phyloP scores from a whole-genome alignment of 2,329 filamentous ascomycete species.

The Trichoderma citrinoviride region DNA sequence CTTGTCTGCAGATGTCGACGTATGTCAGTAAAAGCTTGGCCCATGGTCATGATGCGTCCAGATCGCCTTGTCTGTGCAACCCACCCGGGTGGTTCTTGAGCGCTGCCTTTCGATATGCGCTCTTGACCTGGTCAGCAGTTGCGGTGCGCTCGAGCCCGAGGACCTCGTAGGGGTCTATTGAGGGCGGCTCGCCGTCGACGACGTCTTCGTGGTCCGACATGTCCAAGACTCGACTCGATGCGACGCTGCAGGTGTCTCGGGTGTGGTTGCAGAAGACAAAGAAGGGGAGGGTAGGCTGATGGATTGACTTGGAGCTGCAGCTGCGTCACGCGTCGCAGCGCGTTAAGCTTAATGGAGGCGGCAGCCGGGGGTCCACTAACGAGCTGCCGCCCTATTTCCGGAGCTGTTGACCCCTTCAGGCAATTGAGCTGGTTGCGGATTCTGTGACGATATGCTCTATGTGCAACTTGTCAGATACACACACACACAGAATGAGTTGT shows the following conservation, averaged over 20 bases:
- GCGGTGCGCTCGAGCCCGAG: slow-evolving; percentile 70
- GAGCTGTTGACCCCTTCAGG: not conserved
- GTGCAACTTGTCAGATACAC: not conserved
- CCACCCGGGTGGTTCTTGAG: slow-evolving; percentile 82
- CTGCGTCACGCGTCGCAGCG: slow-evolving; percentile 25
- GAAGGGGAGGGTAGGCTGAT: slow-evolving; percentile 20
- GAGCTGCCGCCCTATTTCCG: slow-evolving; percentile 1
- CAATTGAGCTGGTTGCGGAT: too few relatives aligned
- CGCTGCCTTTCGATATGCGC: slow-evolving; percentile 86
- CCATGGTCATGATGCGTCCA: not conserved
- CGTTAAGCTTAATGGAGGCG: slow-evolving; percentile 22
- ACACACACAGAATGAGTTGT: not conserved
- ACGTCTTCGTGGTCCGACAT: slow-evolving; percentile 55
- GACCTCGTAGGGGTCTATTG: slow-evolving; percentile 74
- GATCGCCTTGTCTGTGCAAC: slow-evolving; percentile 19
- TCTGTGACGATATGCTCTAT: too few relatives aligned
- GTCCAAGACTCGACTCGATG: slow-evolving; percentile 24
- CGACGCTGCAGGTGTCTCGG: not conserved
- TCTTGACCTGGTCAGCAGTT: slow-evolving; percentile 77
- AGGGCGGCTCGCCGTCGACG: slow-evolving; percentile 57
- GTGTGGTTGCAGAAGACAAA: not conserved
- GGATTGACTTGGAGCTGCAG: not conserved
- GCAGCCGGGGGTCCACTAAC: slow-evolving; percentile 6
- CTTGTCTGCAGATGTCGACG: slow-evolving; percentile 61
- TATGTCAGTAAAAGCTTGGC: slow-evolving; percentile 23